Evolutionary conservation across 805 yeast genomes (phyloP), one percentile per base, ranked within the genome.

Genomic region (Monosporozyma yasuniensis): DNA sequence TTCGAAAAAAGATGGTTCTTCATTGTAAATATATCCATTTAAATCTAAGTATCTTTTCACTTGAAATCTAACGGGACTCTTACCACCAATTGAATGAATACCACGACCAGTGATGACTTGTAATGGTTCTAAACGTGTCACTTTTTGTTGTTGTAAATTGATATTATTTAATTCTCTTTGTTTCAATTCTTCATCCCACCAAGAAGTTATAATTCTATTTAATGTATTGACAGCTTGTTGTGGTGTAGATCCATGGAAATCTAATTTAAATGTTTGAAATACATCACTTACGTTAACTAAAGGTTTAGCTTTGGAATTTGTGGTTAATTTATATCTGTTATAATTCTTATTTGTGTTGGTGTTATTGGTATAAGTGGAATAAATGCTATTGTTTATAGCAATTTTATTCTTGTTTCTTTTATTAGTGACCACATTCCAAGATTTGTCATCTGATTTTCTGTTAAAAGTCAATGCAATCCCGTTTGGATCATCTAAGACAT

Each of bases 91-190:
- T 44, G 87, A 81, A 61, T 85, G 93, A 5, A 81, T 57, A 0
- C 93, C 93, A 54, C 87, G 65, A 0, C 93, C 91, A 0, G 91
- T 83, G 11, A 84, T 65, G 0, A 84, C 65, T 1, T 52, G 60
- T 7, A 83, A 57, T 0, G 78, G 76, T 0, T 64, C 68, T 1
- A 77, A 71, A 60, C 70, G 69, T 10, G 57, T 50, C 0, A 74
- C 81, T 27, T 61, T 64, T 0, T 66, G 51, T 1, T 74, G 70
- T 47, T 60, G 64, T 2, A 61, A 53, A 4, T 63, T 58, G 4
- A 64, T 69, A 0, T 79, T 79, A 21, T 60, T 48, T 2, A 65
- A 55, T 48, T 69, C 74, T 47, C 90, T 60, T 21, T 64, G 61
- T 1, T 56, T 54, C 18, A 73, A 38, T 60, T 85, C 91, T 22